Base-by-base conservation (phyloP, 73 alveolate species). In the Paramecium sonneborni region DNA sequence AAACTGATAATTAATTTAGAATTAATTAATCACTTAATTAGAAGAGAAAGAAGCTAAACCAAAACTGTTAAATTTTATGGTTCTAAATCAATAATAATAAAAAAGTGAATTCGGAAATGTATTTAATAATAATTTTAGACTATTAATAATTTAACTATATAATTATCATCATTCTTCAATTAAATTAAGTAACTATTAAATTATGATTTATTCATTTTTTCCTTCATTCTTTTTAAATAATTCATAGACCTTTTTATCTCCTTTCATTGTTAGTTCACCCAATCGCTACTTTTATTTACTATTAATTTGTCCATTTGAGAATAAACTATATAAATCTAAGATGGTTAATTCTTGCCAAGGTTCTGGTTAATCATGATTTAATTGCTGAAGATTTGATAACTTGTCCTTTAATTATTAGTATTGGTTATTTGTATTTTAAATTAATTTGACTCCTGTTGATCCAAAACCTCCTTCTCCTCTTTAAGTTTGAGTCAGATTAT, bases 391-490 rank as follows among this genome's bases (percentile, higher is more conserved):
- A 18, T 18, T 52, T 52, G 15, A 18, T 18, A 52, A 52, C 18
- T 52, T 52, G 14, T 52, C 20, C 14, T 52, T 18, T 52, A 52
- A 52, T 18, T 52, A 6, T 52, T 52, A 9, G 18, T 28, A 52
- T 52, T 52, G 18, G 18, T 52, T 52, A 8, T 52, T 52, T 15
- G 32, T 18, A 52, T 52, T 52, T 52, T 52, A 52, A 52, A 52
- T 52, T 30, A 62, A n/a, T 62, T 94, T 92, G 56, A 92, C 92
- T 57, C 98, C 99, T 5, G 98, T 97, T 34, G 98, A 94, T 9
- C 99, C 99, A 96, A 97, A 97, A 14, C 99, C 99, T 39, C 92
- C 95, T n/a, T 18, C 98, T 56, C 99, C 99, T 91, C 99, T 96
- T 74, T 39, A 95, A 28, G 99, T 96, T 43, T 57, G 93, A 85